phyloP scores from a whole-genome alignment of 139 green algal genomes.

The Eudorina sp. region DNA sequence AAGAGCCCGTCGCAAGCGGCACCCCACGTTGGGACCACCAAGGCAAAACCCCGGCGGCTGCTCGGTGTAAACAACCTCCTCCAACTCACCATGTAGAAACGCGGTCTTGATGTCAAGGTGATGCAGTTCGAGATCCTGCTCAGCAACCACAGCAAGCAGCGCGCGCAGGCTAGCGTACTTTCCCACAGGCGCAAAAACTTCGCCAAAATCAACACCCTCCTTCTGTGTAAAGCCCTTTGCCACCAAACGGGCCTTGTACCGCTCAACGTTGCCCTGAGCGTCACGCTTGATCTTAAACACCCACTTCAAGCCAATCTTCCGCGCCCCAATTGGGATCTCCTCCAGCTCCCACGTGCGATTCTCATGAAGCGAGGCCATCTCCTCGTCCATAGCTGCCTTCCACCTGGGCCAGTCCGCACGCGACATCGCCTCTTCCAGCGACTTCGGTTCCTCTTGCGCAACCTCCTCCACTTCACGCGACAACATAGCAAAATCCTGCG shows the following conservation, averaged over 20 bases:
- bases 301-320: conserved; percentile 57
- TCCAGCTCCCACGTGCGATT: conserved; percentile 28
- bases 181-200: conserved; percentile 57
- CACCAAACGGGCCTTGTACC: conserved; percentile 74
- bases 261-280: conserved; percentile 56
- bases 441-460: not conserved
- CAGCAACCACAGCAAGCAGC: conserved; percentile 49
- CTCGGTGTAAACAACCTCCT: conserved; percentile 54
- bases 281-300: conserved; percentile 65
- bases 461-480: not conserved
- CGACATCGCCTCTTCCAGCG: not conserved
- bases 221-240: conserved; percentile 66
- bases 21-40: not conserved
- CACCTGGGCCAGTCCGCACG: not conserved
- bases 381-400: conserved; percentile 24
- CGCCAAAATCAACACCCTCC: conserved; percentile 55
- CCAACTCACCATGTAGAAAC: conserved; percentile 69
- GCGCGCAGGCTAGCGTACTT: conserved; percentile 45
- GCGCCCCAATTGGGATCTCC: not conserved
- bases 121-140: conserved; percentile 58
- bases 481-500: not conserved
- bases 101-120: conserved; percentile 74
- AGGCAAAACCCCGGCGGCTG: conserved; percentile 51
- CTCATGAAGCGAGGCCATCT: conserved; percentile 14
- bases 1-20: conserved; percentile 51